Base-by-base conservation (phyloP, 306 rosid species). In the Heteromeles arbutifolia region DNA sequence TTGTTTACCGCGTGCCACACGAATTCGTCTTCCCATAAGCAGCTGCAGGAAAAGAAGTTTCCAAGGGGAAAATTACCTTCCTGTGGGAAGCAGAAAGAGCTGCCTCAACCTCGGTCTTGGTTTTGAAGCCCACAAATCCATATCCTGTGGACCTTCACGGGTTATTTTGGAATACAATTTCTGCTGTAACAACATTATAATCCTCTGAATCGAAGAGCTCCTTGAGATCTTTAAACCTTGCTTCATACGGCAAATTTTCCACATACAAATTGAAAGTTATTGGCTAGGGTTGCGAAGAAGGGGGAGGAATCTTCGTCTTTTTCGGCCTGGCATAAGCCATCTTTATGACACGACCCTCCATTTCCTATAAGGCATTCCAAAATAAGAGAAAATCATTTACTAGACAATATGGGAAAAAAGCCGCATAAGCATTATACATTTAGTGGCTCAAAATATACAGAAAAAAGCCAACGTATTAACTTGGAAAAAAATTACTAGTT, bases 81-180 rank as follows among this genome's bases (percentile, higher is more conserved):
- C 90, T 94, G 70, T 92, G 85, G 78, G 86, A 86, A 74, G 80
- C 86, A 39, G 88, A 5, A 82, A 96, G 89, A 65, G 98, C 96
- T 57, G 83, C 90, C 14, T 87, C 88, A 11, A 98, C 99, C 74
- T 89, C 87, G 87, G 87, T 88, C 88, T 89, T 92, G 72, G 91
- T 66, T 78, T 87, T 92, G 90, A 83, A 96, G 78, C 90, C 79
- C 69, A 96, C 97, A 86, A 96, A 92, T 79, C 97, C 99, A 89
- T 90, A 92, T 37, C 98, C 98, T 52, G 92, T 64, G 11, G 98
- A 82, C 82, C 65, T 90, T 81, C 92, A 87, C 0, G 96, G 99
- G 86, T 86, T 88, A 31, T 86, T 92, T 68, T 80, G 77, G 79
- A 80, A 90, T 63, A 92, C 82, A 61, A 90, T 78, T 70, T 88